Percentiles rank a stretch among this genome's conserved stretches.
phyloP scores from a whole-genome alignment of 352 stramenopile genomes.

The Pelagophyceae sp. region DNA sequence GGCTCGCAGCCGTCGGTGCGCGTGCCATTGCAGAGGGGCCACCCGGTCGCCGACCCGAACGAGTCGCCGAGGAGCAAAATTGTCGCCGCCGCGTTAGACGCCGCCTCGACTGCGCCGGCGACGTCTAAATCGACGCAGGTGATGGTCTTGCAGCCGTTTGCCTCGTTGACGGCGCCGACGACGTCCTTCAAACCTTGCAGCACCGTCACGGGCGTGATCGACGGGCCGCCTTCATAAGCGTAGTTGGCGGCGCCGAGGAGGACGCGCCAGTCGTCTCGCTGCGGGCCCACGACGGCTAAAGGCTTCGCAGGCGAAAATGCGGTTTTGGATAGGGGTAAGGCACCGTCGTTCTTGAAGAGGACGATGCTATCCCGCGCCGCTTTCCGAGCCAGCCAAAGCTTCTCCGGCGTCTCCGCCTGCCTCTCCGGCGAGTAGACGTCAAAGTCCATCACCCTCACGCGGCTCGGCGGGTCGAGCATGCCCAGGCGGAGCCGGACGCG shows the following conservation, averaged over 20 bases:
- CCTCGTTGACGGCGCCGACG: constrained; percentile 39
- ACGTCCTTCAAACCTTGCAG: constrained; percentile 1
- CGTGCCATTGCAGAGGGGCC: neutral
- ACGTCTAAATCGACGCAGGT: neutral
- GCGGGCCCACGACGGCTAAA: constrained; percentile 62
- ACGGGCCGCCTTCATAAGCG: constrained; percentile 11
- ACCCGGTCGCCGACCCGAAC: neutral
- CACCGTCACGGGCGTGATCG: neutral
- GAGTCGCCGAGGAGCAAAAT: neutral
- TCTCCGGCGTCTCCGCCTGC: constrained; percentile 55
- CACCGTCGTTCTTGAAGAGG: constrained; percentile 25
- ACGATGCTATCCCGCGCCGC: constrained; percentile 20
- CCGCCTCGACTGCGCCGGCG: neutral
- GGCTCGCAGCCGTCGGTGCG: neutral
- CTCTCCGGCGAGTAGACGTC: constrained; percentile 31
- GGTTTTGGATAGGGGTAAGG: constrained; percentile 18
- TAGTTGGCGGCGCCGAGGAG: constrained; percentile 65
- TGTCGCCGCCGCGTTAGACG: neutral
- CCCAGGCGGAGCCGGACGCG: constrained; percentile 4
- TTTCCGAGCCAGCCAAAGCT: constrained; percentile 28
- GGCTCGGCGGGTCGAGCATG: constrained; percentile 24
- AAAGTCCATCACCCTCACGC: constrained; percentile 3
- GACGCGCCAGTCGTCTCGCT: constrained; percentile 47
- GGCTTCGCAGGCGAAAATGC: too few species aligned
- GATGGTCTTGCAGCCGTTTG: neutral